Evolutionary conservation across 139 green algal genomes (phyloP).

Genomic region (Volvox africanus): DNA sequence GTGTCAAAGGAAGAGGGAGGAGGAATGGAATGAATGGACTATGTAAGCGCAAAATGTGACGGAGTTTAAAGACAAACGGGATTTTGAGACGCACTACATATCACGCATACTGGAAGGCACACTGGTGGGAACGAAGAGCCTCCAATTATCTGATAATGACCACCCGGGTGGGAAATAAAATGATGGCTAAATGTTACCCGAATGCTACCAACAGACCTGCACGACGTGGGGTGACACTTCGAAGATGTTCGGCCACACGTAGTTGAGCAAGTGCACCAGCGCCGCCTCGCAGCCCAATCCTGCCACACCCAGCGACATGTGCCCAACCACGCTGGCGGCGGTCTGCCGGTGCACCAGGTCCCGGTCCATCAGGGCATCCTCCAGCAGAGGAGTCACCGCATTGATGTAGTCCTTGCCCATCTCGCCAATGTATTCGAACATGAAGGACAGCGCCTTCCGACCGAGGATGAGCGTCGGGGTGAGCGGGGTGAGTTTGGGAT

Average conservation of each 20-base stretch:
- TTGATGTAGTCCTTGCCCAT: conserved; percentile 99
- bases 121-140: no score
- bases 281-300: conserved; percentile 98
- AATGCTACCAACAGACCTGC: neutral
- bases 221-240: conserved; percentile 96
- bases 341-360: conserved; percentile 98
- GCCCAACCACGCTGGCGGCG: conserved; percentile 90
- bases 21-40: no score
- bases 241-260: conserved; percentile 99
- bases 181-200: no score
- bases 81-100: no score
- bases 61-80: no score
- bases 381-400: conserved; percentile 94
- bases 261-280: conserved; percentile 97
- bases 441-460: conserved; percentile 95
- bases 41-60: no score
- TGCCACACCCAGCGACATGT: conserved; percentile 91
- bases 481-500: neutral
- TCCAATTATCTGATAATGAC: no score
- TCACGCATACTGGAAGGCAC: no score
- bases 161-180: no score
- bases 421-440: conserved; percentile 99
- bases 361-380: conserved; percentile 96
- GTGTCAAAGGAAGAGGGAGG: no score
- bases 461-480: neutral